Conservation (phyloP, 2,329 filamentous ascomycete genomes). For the Fonsecaea multimorphosa region DNA sequence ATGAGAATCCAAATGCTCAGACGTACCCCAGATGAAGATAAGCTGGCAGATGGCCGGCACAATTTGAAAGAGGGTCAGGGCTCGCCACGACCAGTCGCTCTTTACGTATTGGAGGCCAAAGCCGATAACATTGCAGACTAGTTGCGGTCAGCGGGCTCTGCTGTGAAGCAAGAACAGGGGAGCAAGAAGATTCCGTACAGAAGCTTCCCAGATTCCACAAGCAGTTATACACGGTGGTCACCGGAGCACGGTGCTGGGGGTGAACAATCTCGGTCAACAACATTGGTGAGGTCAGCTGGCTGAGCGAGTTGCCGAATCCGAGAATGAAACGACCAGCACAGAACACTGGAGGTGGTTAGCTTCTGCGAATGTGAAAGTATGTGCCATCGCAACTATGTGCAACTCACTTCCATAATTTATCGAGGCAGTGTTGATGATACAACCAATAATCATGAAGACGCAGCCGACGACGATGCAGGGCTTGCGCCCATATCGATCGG, state of each 20-base stretch:
- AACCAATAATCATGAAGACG: slow-evolving; percentile 10
- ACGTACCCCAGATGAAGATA: slow-evolving; percentile 10
- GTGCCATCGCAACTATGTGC: slow-evolving; percentile 7
- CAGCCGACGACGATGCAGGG: slow-evolving; percentile 6
- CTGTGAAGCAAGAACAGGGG: slow-evolving; percentile 2
- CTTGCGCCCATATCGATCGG: slow-evolving; percentile 6
- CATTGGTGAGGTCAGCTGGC: slow-evolving; percentile 10
- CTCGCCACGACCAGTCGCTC: slow-evolving; percentile 14
- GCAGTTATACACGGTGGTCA: slow-evolving; percentile 10
- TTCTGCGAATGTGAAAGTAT: slow-evolving; percentile 5
- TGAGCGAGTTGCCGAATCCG: slow-evolving; percentile 10
- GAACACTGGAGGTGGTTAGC: slow-evolving; percentile 13
- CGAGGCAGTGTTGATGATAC: slow-evolving; percentile 9
- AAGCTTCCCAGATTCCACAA: slow-evolving; percentile 13
- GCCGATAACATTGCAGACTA: slow-evolving; percentile 12
- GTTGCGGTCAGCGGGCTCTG: slow-evolving; percentile 12
- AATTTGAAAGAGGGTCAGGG: slow-evolving; percentile 6
- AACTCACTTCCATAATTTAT: slow-evolving; percentile 5
- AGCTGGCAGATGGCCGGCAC: slow-evolving; percentile 4
- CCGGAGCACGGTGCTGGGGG: slow-evolving; percentile 7
- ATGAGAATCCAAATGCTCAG: neutral
- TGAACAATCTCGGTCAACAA: slow-evolving; percentile 10
- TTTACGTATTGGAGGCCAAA: slow-evolving; percentile 4
- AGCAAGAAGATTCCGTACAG: too few relatives aligned
- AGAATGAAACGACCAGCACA: slow-evolving; percentile 7